Base-by-base conservation (phyloP, 345 rosid species). In the Ricinus communis region DNA sequence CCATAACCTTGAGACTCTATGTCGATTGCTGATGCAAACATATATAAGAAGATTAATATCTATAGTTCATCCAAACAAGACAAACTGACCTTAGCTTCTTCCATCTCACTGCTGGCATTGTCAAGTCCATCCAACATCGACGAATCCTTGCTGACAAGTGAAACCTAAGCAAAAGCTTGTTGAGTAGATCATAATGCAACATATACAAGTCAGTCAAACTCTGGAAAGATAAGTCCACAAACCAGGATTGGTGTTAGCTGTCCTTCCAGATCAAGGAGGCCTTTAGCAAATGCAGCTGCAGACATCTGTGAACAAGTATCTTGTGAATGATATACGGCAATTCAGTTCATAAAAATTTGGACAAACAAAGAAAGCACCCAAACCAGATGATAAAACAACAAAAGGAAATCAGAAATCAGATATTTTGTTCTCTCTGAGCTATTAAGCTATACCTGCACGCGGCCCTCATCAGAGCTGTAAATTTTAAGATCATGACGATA, bases 221-320 rank as follows among this genome's bases (percentile, higher is more conserved):
- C 46, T 36, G 6, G 53, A 67, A 66, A 30, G 64, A 57, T 56
- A 66, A 76, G 50, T 62, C 31, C 43, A 75, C 94, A 72, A 64
- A 95, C 99, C 98, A 95, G 84, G 73, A 95, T 95, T 60, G 99
- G 99, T 45, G 99, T 96, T 56, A 96, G 85, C 74, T 84, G 99
- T 76, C 99, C 99, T 87, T 96, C 99, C 71, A 96, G 82, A 77
- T 96, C 99, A 84, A 96, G 98, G 73, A 96, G 90, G 75, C 99
- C 99, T 87, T 96, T 96, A 49, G 99, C 99, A 86, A 96, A 96
- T 69, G 98, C 99, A 74, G 99, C 99, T 57, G 98, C 98, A 72
- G 99, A 96, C 99, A 96, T 96, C 99, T 95, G 87, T 65, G 80
- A 80, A 68, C 30, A 77, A 19, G 79, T 60, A 51, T 60, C 28